Evolutionary conservation across 805 yeast species (phyloP).

Genomic region (Metschnikowia orientalis): DNA sequence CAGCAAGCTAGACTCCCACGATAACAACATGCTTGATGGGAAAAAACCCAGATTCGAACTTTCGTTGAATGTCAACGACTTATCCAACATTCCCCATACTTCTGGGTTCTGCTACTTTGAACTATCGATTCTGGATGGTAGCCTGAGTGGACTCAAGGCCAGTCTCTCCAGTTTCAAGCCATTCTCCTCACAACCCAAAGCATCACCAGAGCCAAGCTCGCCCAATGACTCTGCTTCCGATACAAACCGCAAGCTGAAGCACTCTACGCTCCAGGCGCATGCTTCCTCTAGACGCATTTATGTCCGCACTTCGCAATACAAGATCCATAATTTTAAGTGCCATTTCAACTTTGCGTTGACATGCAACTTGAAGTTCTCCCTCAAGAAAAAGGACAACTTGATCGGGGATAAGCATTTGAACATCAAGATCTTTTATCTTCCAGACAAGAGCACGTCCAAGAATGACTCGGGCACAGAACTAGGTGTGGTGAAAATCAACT

Average conservation of each 20-base stretch:
- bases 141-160: slow-evolving; percentile 13
- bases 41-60: slow-evolving; percentile 61
- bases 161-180: slow-evolving; percentile 14
- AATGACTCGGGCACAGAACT: slow-evolving; percentile 37
- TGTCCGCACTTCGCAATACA: slow-evolving; percentile 28
- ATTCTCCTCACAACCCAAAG: slow-evolving; percentile 10
- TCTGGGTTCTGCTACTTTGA: slow-evolving; percentile 64
- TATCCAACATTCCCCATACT: slow-evolving; percentile 81
- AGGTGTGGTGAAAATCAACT: slow-evolving; percentile 64
- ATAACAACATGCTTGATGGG: slow-evolving; percentile 17
- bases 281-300: slow-evolving; percentile 22
- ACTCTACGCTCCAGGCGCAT: slow-evolving; percentile 2
- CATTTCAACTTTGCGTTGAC: slow-evolving; percentile 31
- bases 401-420: slow-evolving; percentile 42
- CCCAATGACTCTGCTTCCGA: neutral
- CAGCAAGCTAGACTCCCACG: no score
- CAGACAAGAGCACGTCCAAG: slow-evolving; percentile 23
- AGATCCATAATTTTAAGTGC: slow-evolving; percentile 39
- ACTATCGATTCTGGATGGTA: slow-evolving; percentile 55
- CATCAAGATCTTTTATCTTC: slow-evolving; percentile 34
- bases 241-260: neutral
- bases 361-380: slow-evolving; percentile 38
- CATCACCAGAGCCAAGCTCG: neutral
- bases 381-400: slow-evolving; percentile 35
- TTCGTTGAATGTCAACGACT: slow-evolving; percentile 55